Evolutionary conservation across 2,329 filamentous ascomycete genomes (phyloP).

Genomic region (Epichloe hybrida): DNA sequence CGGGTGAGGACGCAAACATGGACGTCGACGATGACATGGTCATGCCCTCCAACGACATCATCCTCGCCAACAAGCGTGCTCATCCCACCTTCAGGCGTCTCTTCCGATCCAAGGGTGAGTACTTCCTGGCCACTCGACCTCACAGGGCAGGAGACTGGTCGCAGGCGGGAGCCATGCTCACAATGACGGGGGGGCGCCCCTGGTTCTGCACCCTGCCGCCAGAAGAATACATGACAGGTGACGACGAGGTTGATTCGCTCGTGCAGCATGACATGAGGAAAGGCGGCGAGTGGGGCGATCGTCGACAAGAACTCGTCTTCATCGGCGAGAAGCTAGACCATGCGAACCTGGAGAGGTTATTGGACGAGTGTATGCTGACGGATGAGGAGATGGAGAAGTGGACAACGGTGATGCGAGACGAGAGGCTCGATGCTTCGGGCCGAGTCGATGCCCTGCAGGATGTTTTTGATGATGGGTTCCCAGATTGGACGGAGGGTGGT

Average conservation of each 20-base stretch:
- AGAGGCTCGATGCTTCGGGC: constrained; percentile 19
- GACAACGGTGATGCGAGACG: constrained; percentile 36
- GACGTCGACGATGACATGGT: constrained; percentile 12
- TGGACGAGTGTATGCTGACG: constrained; percentile 50
- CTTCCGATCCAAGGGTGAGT: constrained; percentile 50
- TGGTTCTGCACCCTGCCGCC: constrained; percentile 49
- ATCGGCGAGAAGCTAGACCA: constrained; percentile 53
- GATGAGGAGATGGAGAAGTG: constrained; percentile 43
- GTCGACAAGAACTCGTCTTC: constrained; percentile 59
- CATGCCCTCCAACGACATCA: constrained; percentile 25
- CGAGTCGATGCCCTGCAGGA: constrained; percentile 33
- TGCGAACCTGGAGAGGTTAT: constrained; percentile 31
- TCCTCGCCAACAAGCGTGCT: constrained; percentile 42
- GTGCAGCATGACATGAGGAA: constrained; percentile 36
- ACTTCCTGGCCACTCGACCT: constrained; percentile 46
- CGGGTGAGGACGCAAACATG: constrained; percentile 4
- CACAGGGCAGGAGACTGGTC: constrained; percentile 45
- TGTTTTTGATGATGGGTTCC: constrained; percentile 46
- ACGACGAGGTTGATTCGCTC: constrained; percentile 33
- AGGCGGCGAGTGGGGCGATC: constrained; percentile 52
- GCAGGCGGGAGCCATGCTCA: constrained; percentile 51
- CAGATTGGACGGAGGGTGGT: constrained; percentile 36
- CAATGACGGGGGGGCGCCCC: constrained; percentile 37
- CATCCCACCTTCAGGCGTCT: constrained; percentile 39
- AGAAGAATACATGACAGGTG: constrained; percentile 33